These are phyloP conservation scores for Trametes versicolor DNA, from an alignment of 1,284 basidiomycete genomes.

Conservation along the genomic window DNA sequence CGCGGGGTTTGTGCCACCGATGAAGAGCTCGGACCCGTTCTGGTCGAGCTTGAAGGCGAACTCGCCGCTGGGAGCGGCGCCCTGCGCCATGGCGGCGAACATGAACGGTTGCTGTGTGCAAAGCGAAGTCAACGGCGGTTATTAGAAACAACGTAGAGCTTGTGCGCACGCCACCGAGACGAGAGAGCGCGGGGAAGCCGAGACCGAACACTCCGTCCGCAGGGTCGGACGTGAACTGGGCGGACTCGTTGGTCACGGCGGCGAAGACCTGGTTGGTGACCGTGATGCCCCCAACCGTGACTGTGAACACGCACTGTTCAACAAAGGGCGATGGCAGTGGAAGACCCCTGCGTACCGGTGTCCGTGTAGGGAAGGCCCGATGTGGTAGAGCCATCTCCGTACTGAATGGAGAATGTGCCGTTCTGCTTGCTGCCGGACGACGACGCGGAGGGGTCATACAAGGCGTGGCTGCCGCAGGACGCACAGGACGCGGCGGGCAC, in stretches of 20 bases:
- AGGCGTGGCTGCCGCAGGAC: slow-evolving; percentile 36
- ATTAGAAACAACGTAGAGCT: neutral
- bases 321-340: too few relatives aligned
- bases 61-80: slow-evolving; percentile 43
- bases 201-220: slow-evolving; percentile 44
- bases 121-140: neutral
- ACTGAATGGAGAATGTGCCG: slow-evolving; percentile 54
- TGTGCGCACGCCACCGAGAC: slow-evolving; percentile 28
- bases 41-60: slow-evolving; percentile 58
- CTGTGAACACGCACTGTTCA: neutral
- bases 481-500: slow-evolving; percentile 29
- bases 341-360: slow-evolving; percentile 41
- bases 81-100: slow-evolving; percentile 44
- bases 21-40: slow-evolving; percentile 56
- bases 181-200: slow-evolving; percentile 45
- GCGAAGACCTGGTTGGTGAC: slow-evolving; percentile 44
- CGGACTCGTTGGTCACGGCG: slow-evolving; percentile 43
- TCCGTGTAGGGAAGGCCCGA: slow-evolving; percentile 60
- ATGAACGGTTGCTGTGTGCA: slow-evolving; percentile 42
- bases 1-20: slow-evolving; percentile 54
- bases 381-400: slow-evolving; percentile 67
- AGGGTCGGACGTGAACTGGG: slow-evolving; percentile 39
- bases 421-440: slow-evolving; percentile 46
- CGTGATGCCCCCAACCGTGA: slow-evolving; percentile 26
- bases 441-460: slow-evolving; percentile 46